Evolutionary conservation across 2,329 filamentous ascomycete species (phyloP).

Genomic region (Chaetomiaceae sp.): DNA sequence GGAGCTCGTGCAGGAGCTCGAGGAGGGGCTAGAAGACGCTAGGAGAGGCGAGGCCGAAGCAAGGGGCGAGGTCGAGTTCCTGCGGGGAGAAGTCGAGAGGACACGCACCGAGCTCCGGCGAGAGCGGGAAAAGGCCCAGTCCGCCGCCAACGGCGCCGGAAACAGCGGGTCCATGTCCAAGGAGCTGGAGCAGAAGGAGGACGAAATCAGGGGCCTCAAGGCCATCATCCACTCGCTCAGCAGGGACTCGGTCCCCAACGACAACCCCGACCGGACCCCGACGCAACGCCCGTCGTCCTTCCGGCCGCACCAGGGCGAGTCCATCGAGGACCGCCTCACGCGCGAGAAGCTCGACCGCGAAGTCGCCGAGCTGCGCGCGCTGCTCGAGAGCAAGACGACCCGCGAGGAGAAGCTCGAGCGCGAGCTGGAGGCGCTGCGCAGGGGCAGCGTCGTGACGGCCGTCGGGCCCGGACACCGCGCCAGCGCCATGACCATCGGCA

Average conservation of each 20-base stretch:
- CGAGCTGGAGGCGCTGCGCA: slow-evolving; percentile 66
- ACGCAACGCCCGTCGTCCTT: slow-evolving; percentile 36
- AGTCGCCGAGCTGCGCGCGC: slow-evolving; percentile 68
- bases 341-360: slow-evolving; percentile 74
- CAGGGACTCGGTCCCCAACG: slow-evolving; percentile 59
- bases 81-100: slow-evolving; percentile 89
- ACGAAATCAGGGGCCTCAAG: slow-evolving; percentile 94
- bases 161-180: slow-evolving; percentile 52
- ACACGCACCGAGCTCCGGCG: slow-evolving; percentile 82
- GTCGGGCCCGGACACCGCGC: slow-evolving; percentile 40
- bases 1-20: slow-evolving; percentile 91
- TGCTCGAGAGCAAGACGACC: slow-evolving; percentile 66
- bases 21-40: slow-evolving; percentile 94
- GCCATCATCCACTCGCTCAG: slow-evolving; percentile 96
- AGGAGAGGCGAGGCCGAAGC: slow-evolving; percentile 92
- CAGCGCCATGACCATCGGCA: slow-evolving; percentile 48
- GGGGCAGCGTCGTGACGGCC: slow-evolving; percentile 33
- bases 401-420: slow-evolving; percentile 84
- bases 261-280: slow-evolving; percentile 34
- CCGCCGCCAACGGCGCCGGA: slow-evolving; percentile 37
- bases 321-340: slow-evolving; percentile 52
- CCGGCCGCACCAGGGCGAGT: slow-evolving; percentile 44
- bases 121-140: slow-evolving; percentile 77
- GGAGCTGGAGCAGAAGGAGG: slow-evolving; percentile 89
- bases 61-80: slow-evolving; percentile 89